phyloP scores from a whole-genome alignment of 805 yeast species.

The Kodamaea kaohsiungensis region DNA sequence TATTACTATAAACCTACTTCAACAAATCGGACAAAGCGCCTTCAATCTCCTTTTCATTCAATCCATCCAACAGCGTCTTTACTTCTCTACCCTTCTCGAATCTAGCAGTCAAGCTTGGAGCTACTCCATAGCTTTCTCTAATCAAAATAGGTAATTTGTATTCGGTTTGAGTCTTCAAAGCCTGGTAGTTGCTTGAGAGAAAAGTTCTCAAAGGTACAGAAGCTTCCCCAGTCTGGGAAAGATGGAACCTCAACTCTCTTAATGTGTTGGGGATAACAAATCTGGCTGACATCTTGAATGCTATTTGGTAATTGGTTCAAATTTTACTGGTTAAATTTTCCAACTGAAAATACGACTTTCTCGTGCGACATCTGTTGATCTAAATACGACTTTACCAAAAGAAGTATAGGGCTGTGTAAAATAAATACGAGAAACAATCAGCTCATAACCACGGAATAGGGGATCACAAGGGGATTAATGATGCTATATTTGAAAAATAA shows the following conservation, averaged over 20 bases:
- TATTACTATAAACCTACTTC: slow-evolving; percentile 18
- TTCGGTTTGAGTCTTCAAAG: slow-evolving; percentile 54
- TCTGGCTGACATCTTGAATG: slow-evolving; percentile 35
- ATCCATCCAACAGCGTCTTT: slow-evolving; percentile 49
- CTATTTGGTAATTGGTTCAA: slow-evolving; percentile 8
- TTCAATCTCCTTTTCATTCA: slow-evolving; percentile 47
- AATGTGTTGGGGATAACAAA: slow-evolving; percentile 54
- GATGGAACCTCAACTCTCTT: slow-evolving; percentile 78
- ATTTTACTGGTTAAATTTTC: slow-evolving; percentile 13
- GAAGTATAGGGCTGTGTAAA: not conserved
- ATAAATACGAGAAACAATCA: not conserved
- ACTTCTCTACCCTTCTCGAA: slow-evolving; percentile 58
- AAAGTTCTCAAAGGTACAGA: slow-evolving; percentile 67
- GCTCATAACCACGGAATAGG: not conserved
- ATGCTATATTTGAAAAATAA: too few relatives aligned
- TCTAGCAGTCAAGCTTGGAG: slow-evolving; percentile 76
- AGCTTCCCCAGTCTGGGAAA: slow-evolving; percentile 77
- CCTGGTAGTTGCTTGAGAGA: slow-evolving; percentile 62
- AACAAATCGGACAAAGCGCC: slow-evolving; percentile 40
- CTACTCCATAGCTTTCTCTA: slow-evolving; percentile 73
- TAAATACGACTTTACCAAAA: not conserved
- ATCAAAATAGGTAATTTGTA: slow-evolving; percentile 72
- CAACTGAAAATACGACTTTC: not conserved
- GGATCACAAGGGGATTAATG: not conserved
- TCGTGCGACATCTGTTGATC: slow-evolving; percentile 1